These are phyloP conservation scores for Auriscalpium microsporum DNA, from an alignment of 768 basidiomycete genomes.

Conservation along the genomic window DNA sequence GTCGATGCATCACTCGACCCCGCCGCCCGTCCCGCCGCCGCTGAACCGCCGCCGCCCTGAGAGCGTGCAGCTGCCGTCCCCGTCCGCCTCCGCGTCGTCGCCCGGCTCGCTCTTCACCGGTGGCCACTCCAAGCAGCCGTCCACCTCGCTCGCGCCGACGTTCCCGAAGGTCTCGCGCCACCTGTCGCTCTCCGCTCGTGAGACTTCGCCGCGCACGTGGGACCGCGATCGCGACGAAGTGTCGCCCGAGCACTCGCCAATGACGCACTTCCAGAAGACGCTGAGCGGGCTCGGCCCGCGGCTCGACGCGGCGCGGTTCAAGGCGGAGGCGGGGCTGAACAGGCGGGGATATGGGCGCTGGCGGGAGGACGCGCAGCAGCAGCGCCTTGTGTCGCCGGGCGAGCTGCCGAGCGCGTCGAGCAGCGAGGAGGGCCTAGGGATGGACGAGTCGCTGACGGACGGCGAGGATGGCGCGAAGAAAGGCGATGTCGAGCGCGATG, in stretches of 20 bases:
- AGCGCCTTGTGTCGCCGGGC: slow-evolving; percentile 30
- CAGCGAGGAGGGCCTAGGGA: slow-evolving; percentile 11
- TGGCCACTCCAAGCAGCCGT: slow-evolving; percentile 2
- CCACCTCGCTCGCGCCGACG: slow-evolving; percentile 11
- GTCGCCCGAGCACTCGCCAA: slow-evolving; percentile 20
- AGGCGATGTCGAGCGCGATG: slow-evolving; percentile 33
- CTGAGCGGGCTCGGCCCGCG: slow-evolving; percentile 31
- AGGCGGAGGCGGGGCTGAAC: slow-evolving; percentile 62
- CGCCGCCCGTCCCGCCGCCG: slow-evolving; percentile 34
- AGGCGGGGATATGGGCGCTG: slow-evolving; percentile 46
- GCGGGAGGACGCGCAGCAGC: slow-evolving; percentile 26
- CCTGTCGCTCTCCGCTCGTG: slow-evolving; percentile 26
- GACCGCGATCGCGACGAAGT: neutral
- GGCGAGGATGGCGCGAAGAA: slow-evolving; percentile 3
- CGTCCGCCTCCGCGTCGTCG: neutral
- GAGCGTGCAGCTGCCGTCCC: slow-evolving; percentile 42
- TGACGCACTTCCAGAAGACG: slow-evolving; percentile 37
- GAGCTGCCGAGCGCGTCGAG: slow-evolving; percentile 23
- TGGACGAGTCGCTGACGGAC: slow-evolving; percentile 11
- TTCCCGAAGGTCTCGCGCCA: slow-evolving; percentile 27
- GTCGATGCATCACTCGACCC: slow-evolving; percentile 41
- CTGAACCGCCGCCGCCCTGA: slow-evolving; percentile 49
- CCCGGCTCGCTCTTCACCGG: slow-evolving; percentile 4
- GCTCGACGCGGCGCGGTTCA: slow-evolving; percentile 57
- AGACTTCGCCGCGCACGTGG: slow-evolving; percentile 5